Evolutionary conservation across 768 basidiomycete species (phyloP), one percentile per base, ranked within the genome.

Genomic region (Leccinum longicurvipes): DNA sequence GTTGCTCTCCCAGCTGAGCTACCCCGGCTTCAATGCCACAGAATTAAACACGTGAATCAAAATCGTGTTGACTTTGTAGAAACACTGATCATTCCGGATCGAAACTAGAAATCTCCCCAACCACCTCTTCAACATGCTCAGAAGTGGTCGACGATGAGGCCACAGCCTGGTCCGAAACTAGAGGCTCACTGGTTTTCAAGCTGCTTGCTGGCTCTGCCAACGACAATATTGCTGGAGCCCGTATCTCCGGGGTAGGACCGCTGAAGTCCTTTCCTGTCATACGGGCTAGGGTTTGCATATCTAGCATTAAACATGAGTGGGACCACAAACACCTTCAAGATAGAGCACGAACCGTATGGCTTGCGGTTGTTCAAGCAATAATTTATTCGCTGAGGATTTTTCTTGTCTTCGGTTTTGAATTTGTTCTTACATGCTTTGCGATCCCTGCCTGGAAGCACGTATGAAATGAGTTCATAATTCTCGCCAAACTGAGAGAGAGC

Each of bases 371-470:
- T 83, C n/a, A 95, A 72, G 66, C 85, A 88, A 58, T 82, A 77
- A 57, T 85, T 87, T 54, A 96, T 89, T 47, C 86, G 78, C n/a
- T 78, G 79, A 27, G 84, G 79, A 67, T 94, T 87, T 67, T 82
- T 84, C 73, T 82, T 90, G 68, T 94, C 93, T 69, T 96, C 94
- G 0, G 85, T 79, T 64, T 91, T 94, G 76, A 93, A 96, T 67
- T 96, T 96, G 70, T 91, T 89, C 72, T 92, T 93, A 71, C 94
- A 93, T 25, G 93, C 86, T 65, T 89, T 91, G 19, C 93, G 80
- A 65, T 92, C 89, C 15, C 93, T 86, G 17, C 87, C 86, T 36
- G 91, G 91, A 19, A 96, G 78, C 12, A 93, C 79, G 62, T 85
- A 86, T 3, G 93, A 89, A 58, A 96, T 93, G 41, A 95, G 80